phyloP scores from a whole-genome alignment of 441 rosid species.

The Metrosideros polymorpha region DNA sequence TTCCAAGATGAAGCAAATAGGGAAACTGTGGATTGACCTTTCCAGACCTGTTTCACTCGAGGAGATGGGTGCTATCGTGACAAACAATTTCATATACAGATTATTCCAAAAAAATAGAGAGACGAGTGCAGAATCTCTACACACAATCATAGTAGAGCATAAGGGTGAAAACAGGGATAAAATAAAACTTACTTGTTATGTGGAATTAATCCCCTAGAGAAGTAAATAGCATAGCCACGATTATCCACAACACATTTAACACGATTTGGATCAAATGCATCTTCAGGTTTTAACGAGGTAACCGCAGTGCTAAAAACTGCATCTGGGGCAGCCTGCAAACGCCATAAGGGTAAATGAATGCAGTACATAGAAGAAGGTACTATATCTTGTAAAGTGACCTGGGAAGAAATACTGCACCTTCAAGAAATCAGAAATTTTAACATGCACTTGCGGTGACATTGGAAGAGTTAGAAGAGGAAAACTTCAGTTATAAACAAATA shows the following conservation, averaged over 20 bases:
- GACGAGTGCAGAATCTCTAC: neutral
- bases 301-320: conserved; percentile 97
- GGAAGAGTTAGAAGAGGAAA: neutral
- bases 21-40: conserved; percentile 70
- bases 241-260: conserved; percentile 85
- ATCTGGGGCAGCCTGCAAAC: conserved; percentile 68
- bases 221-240: conserved; percentile 78
- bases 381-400: neutral
- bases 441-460: neutral
- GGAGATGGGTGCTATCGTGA: neutral
- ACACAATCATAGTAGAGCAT: neutral
- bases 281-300: conserved; percentile 78
- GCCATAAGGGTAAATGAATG: neutral
- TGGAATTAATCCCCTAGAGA: conserved; percentile 90
- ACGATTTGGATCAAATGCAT: conserved; percentile 81
- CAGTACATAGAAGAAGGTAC: neutral
- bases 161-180: neutral
- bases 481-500: neutral
- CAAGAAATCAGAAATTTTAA: neutral
- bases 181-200: conserved; percentile 58
- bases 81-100: neutral
- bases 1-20: conserved; percentile 89
- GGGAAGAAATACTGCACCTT: neutral
- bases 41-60: conserved; percentile 42
- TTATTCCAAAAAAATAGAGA: neutral